Conservation (phyloP, 2,329 filamentous ascomycete species). For the Rhinocladiella similis region DNA sequence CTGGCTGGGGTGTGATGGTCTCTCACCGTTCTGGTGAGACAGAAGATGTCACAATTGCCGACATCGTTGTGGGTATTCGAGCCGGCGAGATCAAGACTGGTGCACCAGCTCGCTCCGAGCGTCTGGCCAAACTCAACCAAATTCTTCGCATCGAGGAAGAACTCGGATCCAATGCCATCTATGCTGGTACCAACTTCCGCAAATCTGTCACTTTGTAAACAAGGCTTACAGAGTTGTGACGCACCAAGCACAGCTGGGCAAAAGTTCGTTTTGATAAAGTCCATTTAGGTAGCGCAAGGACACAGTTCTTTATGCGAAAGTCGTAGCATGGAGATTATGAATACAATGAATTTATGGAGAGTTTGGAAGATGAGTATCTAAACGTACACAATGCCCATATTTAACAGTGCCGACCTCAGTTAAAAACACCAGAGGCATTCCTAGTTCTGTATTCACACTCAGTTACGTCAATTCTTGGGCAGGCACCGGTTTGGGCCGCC, state of each 20-base stretch:
- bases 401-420: too few relatives aligned
- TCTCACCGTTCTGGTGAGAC: constrained; percentile 99
- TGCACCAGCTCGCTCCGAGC: constrained; percentile 93
- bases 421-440: too few relatives aligned
- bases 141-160: constrained; percentile 99
- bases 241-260: neutral
- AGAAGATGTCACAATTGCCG: constrained; percentile 98
- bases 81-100: constrained; percentile 98
- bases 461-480: neutral
- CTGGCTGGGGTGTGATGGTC: constrained; percentile 98
- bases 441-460: neutral
- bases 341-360: neutral
- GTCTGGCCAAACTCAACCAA: constrained; percentile 99
- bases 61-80: constrained; percentile 95
- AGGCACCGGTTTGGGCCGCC: neutral
- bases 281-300: neutral
- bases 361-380: neutral
- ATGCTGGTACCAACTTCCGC: constrained; percentile 91
- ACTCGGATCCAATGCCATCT: constrained; percentile 87
- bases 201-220: constrained; percentile 80
- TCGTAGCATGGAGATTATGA: neutral
- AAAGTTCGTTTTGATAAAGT: neutral
- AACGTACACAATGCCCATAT: neutral
- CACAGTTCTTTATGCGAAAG: neutral
- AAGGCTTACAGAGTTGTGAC: neutral